Evolutionary conservation across 768 basidiomycete species (phyloP).

Genomic region (Ramaria sp.): DNA sequence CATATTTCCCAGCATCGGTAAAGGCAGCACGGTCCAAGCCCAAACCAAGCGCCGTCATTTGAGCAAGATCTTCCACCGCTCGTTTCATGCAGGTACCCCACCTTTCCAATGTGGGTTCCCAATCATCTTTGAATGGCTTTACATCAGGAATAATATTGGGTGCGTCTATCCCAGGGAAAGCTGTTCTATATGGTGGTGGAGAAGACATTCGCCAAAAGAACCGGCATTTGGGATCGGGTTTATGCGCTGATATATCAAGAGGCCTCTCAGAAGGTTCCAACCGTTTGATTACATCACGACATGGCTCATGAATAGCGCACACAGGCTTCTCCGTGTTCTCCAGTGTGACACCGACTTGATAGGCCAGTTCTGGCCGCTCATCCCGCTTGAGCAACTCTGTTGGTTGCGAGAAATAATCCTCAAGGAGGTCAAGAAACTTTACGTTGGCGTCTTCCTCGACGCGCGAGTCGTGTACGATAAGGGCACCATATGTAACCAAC

Average conservation of each 20-base stretch:
- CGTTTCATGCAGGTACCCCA: conserved; percentile 87
- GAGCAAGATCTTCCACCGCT: conserved; percentile 76
- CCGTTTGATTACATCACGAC: conserved; percentile 63
- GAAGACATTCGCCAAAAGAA: conserved; percentile 86
- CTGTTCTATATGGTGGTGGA: conserved; percentile 64
- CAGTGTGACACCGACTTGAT: conserved; percentile 91
- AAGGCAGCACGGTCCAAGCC: conserved; percentile 63
- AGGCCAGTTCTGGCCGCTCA: conserved; percentile 75
- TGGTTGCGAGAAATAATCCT: conserved; percentile 86
- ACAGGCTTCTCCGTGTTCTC: conserved; percentile 92
- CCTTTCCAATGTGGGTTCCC: conserved; percentile 66
- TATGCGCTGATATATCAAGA: conserved; percentile 68
- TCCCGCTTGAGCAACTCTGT: conserved; percentile 54
- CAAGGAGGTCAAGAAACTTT: conserved; percentile 77
- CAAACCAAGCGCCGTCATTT: conserved; percentile 81
- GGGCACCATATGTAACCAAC: conserved; percentile 74
- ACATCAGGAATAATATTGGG: conserved; percentile 74
- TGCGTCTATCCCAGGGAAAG: conserved; percentile 68
- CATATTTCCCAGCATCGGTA: conserved; percentile 73
- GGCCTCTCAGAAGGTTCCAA: conserved; percentile 76
- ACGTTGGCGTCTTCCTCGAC: conserved; percentile 76
- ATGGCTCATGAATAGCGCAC: conserved; percentile 76
- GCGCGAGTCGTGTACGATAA: conserved; percentile 76
- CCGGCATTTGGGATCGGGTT: conserved; percentile 89
- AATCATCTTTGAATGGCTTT: conserved; percentile 42